A percentile compares a stretch with the other conserved stretches of the same genome.
These are phyloP conservation scores for Macrolepiota fuliginosa DNA, from an alignment of 768 basidiomycete species.

Conservation along the genomic window DNA sequence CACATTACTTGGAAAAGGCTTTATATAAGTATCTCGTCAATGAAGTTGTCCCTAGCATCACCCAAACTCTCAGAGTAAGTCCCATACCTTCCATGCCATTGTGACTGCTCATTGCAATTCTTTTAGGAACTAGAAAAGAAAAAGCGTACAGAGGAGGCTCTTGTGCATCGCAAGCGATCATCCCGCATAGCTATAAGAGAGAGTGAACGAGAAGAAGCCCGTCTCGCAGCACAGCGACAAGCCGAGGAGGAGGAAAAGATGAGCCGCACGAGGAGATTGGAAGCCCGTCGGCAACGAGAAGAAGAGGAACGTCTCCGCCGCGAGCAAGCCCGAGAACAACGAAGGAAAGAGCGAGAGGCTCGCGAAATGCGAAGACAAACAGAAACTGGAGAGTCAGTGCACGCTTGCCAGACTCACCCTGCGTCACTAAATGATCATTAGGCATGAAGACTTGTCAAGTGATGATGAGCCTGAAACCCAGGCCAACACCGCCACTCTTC, in stretches of 20 bases:
- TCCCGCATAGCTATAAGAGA: constrained; percentile 85
- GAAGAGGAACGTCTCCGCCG: constrained; percentile 50
- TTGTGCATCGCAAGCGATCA: constrained; percentile 86
- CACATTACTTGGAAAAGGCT: constrained; percentile 78
- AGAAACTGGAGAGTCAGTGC: constrained; percentile 18
- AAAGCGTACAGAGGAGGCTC: constrained; percentile 65
- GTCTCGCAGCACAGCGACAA: constrained; percentile 53
- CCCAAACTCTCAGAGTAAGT: constrained; percentile 62
- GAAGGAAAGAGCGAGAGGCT: constrained; percentile 48
- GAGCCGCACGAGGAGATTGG: constrained; percentile 57
- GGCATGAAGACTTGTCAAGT: constrained; percentile 6
- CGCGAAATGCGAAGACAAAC: constrained; percentile 30
- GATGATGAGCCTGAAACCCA: not conserved
- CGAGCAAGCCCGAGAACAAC: constrained; percentile 60
- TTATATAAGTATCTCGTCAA: constrained; percentile 68
- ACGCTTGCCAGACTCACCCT: not conserved
- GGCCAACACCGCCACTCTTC: not conserved
- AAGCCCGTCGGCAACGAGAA: constrained; percentile 55
- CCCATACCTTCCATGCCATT: not conserved
- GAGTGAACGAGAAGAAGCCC: constrained; percentile 72
- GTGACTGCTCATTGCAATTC: not conserved
- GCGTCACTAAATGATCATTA: not conserved
- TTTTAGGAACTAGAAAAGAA: constrained; percentile 65
- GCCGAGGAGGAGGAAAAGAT: constrained; percentile 69
- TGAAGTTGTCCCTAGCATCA: constrained; percentile 68